Evolutionary conservation across 1,284 basidiomycete species (phyloP), one percentile per base, ranked within the genome.

Genomic region (Tilletiopsis washingtonensis): DNA sequence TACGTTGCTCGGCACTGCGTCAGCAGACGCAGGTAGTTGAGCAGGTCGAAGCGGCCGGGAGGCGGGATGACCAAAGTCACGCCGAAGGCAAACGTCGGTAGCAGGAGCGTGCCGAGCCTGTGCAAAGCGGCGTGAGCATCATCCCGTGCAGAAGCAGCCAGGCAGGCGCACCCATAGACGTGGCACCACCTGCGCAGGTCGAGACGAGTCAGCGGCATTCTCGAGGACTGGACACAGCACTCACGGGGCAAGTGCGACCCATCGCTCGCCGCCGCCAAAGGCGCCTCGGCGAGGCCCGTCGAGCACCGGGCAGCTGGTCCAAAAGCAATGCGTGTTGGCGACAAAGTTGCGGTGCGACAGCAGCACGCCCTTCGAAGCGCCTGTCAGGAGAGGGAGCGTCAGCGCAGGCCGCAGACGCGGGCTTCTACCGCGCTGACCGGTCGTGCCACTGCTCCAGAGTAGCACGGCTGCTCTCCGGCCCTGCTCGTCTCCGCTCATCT

Each of bases 291-390:
- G n/a, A n/a, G n/a, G n/a, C n/a, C n/a, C n/a, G n/a, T n/a, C n/a
- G n/a, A n/a, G n/a, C n/a, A n/a, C n/a, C n/a, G n/a, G n/a, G n/a
- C n/a, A n/a, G n/a, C n/a, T n/a, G n/a, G n/a, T n/a, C 11, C 67
- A 73, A 15, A 74, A 51, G 1, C 59, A 57, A 38, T 72, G 52
- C 3, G 67, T 59, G 7, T 69, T 69, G 43, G 62, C 57, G 3
- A 69, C 61, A 14, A 73, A 50, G 1, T 67, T 71, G 4, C 53
- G 52, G 52, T 76, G 75, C 20, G 63, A 62, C 27, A 74, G 54
- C 26, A 75, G 53, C 36, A 75, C 74, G 15, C 73, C 74, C 43
- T 75, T 75, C 49, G 58, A 63, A 57, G 73, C 69, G 26, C 75
- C 75, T 5, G 66, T 74, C 11, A 74, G 75, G 1, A 74, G 74